Conservation (phyloP, 2,329 filamentous ascomycete genomes). For the Taxawa tesnikishii region DNA sequence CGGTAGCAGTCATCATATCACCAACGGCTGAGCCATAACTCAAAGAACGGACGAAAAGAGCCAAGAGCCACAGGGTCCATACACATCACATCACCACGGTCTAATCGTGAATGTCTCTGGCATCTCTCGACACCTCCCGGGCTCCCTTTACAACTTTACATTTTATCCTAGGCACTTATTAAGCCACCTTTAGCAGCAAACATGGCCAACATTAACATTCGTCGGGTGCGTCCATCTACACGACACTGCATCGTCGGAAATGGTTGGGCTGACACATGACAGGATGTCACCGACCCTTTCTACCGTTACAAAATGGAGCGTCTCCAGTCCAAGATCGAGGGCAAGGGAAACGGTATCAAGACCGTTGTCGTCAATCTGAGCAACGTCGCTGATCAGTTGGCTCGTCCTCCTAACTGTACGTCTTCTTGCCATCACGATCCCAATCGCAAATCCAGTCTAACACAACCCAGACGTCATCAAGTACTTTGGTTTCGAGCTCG, state of each 20-base stretch:
- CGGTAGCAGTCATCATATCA: constrained; percentile 79
- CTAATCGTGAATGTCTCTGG: constrained; percentile 44
- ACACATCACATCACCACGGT: constrained; percentile 18
- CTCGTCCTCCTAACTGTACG: constrained; percentile 68
- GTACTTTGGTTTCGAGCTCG: constrained; percentile 98
- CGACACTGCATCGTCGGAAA: background rate
- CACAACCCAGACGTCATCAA: constrained; percentile 67
- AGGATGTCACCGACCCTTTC: constrained; percentile 93
- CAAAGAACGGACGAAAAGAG: constrained; percentile 8
- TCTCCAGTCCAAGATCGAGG: constrained; percentile 97
- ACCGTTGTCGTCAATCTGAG: constrained; percentile 93
- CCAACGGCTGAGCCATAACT: constrained; percentile 61
- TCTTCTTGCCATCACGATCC: constrained; percentile 3
- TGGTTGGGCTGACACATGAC: constrained; percentile 11
- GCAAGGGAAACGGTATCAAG: constrained; percentile 99
- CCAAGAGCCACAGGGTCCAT: too few species aligned
- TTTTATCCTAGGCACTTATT: constrained; percentile 22
- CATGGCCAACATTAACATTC: constrained; percentile 98
- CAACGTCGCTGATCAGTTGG: constrained; percentile 84
- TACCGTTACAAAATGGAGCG: constrained; percentile 99
- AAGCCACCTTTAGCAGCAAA: constrained; percentile 33
- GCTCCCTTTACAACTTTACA: constrained; percentile 26
- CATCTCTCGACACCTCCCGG: constrained; percentile 8
- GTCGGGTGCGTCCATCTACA: constrained; percentile 40
- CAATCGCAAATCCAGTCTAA: constrained; percentile 3